Base-by-base conservation (phyloP, 176 grass and related monocot genomes). In the Musa troglodytarum region DNA sequence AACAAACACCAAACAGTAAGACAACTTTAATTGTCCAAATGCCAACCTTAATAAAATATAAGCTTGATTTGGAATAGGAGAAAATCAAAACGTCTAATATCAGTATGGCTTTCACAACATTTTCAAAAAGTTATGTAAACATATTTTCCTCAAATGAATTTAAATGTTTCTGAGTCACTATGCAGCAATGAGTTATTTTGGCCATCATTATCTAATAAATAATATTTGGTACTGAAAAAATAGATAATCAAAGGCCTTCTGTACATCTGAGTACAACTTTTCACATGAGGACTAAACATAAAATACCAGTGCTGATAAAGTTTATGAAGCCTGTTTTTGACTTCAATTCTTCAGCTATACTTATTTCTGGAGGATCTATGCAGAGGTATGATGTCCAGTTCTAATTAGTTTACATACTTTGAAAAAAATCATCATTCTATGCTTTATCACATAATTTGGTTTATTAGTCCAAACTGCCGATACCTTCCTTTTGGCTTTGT, bases 301-400 rank as follows among this genome's bases (percentile, higher is more conserved):
- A 70, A 78, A 87, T 98, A 76, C 84, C 80, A 1, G 75, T 98
- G 12, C n/a, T 98, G 53, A 80, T 98, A 50, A 89, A 87, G 82
- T 98, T 98, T 78, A 79, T 77, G 69, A 98, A 98, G 83, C 88
- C 94, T 7, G 84, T 98, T 50, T 98, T 98, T 82, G 87, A 89
- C 64, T 91, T 98, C 82, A 98, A 80, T 28, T 91, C 88, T 67
- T 98, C 90, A 5, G 82, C 88, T 14, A 73, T 98, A 74, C 75
- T 68, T 49, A 52, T 98, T 83, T 80, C 73, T 2, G 94, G 94
- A 49, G 94, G 88, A 34, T 80, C 78, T 17, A 23, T 93, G 23
- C 11, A 87, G 49, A 98, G 94, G 94, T 76, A 93, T 10, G 49
- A 8, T n/a, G 20, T 70, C 14, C 5, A 69, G 12, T 50, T 5